These are phyloP conservation scores for Daldinia concentrica DNA, from an alignment of 495 filamentous ascomycete genomes.

Conservation along the genomic window DNA sequence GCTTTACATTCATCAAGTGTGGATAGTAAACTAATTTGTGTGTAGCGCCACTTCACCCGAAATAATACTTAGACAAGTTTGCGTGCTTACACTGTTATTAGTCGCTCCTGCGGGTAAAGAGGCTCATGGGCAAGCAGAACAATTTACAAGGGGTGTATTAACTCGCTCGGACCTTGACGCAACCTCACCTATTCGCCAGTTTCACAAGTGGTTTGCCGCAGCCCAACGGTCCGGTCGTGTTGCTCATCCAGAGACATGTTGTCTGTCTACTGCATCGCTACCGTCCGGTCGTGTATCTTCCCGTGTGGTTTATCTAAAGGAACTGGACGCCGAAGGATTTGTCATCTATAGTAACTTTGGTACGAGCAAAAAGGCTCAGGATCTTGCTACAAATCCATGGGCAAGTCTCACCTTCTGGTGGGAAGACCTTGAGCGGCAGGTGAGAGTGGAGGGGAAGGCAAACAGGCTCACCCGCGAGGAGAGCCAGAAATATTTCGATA, in stretches of 20 bases:
- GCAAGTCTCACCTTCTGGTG: slow-evolving; percentile 82
- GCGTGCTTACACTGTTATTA: slow-evolving; percentile 12
- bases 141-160: slow-evolving; percentile 69
- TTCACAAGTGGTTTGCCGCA: slow-evolving; percentile 84
- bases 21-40: slow-evolving; percentile 62
- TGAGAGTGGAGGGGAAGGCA: slow-evolving; percentile 80
- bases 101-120: slow-evolving; percentile 53
- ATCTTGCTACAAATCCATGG: slow-evolving; percentile 71
- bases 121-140: slow-evolving; percentile 63
- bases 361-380: slow-evolving; percentile 73
- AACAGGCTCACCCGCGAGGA: slow-evolving; percentile 75
- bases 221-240: slow-evolving; percentile 66
- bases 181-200: slow-evolving; percentile 75
- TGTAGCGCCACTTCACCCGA: slow-evolving; percentile 44
- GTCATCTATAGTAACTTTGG: slow-evolving; percentile 94
- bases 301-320: slow-evolving; percentile 91
- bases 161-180: slow-evolving; percentile 61
- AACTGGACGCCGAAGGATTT: slow-evolving; percentile 75
- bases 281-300: slow-evolving; percentile 85
- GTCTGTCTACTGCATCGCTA: slow-evolving; percentile 83
- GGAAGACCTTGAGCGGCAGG: slow-evolving; percentile 80
- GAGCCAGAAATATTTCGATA: slow-evolving; percentile 88
- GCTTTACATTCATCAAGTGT: slow-evolving; percentile 57
- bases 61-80: background rate
- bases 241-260: slow-evolving; percentile 78